phyloP scores from a whole-genome alignment of 805 yeast genomes.

The Ogataea pilisensis region DNA sequence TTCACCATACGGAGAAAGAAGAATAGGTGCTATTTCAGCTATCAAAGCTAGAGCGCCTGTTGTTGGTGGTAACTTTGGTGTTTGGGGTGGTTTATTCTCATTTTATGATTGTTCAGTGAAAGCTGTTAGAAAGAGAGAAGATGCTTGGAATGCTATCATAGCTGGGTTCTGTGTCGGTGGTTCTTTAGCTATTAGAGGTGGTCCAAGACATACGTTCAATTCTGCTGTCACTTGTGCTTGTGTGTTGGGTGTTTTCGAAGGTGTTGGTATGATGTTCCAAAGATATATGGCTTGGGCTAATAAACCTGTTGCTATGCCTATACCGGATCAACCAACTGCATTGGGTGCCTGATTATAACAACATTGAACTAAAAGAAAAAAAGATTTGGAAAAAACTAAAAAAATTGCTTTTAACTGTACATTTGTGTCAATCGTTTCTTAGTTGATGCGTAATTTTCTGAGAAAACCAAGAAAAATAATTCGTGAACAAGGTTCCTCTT shows the following conservation, averaged over 20 bases:
- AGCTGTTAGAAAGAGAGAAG: slow-evolving; percentile 95
- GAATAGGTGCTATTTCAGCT: slow-evolving; percentile 83
- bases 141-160: slow-evolving; percentile 96
- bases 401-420: not conserved
- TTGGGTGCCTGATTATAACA: slow-evolving; percentile 18
- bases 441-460: too few relatives aligned
- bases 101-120: slow-evolving; percentile 94
- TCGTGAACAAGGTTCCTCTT: not conserved
- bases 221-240: slow-evolving; percentile 98
- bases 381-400: not conserved
- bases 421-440: not conserved
- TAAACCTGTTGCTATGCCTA: slow-evolving; percentile 61
- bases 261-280: slow-evolving; percentile 95
- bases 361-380: not conserved
- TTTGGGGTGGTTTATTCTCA: slow-evolving; percentile 98
- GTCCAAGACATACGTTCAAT: slow-evolving; percentile 94
- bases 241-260: slow-evolving; percentile 93
- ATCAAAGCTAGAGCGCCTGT: slow-evolving; percentile 97
- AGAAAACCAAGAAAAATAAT: too few relatives aligned
- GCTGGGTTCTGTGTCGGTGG: slow-evolving; percentile 99
- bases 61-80: slow-evolving; percentile 98
- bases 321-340: slow-evolving; percentile 41
- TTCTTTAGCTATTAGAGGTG: slow-evolving; percentile 96
- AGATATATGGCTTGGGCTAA: slow-evolving; percentile 83
- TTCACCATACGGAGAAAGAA: slow-evolving; percentile 95